Evolutionary conservation across 164 flowering plant genomes (phyloP).

Genomic region (Echeveria elegans): DNA sequence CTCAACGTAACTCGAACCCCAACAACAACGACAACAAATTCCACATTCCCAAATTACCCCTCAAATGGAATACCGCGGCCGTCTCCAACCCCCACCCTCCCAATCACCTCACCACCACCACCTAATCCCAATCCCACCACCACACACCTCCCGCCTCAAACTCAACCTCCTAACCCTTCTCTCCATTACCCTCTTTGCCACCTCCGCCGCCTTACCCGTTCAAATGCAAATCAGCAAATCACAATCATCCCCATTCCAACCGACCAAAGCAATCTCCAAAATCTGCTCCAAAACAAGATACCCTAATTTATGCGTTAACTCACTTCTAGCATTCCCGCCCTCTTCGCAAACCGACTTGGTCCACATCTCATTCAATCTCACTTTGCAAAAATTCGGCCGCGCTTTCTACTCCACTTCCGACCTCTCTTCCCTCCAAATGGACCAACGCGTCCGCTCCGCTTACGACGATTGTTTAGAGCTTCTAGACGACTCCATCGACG

Average conservation of each 20-base stretch:
- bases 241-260: conserved; percentile 27
- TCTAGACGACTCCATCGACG: conserved; percentile 9
- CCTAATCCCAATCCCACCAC: conserved; percentile 3
- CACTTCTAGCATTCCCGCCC: background rate
- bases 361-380: conserved; percentile 7
- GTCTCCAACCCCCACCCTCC: no score
- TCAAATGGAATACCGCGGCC: background rate
- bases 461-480: conserved; percentile 10
- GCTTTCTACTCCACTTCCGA: conserved; percentile 6
- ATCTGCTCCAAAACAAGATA: conserved; percentile 13
- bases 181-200: conserved; percentile 30
- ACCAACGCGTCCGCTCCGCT: conserved; percentile 8
- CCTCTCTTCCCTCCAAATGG: background rate
- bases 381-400: conserved; percentile 1
- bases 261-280: conserved; percentile 49
- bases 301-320: conserved; percentile 6
- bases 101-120: no score
- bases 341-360: background rate
- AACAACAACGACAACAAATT: background rate
- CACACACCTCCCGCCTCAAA: conserved; percentile 19
- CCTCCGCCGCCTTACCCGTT: conserved; percentile 38
- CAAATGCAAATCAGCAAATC: conserved; percentile 16
- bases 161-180: conserved; percentile 29
- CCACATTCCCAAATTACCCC: background rate
- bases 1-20: background rate